phyloP scores from a whole-genome alignment of 495 filamentous ascomycete species.

The Aspergillus wentii region DNA sequence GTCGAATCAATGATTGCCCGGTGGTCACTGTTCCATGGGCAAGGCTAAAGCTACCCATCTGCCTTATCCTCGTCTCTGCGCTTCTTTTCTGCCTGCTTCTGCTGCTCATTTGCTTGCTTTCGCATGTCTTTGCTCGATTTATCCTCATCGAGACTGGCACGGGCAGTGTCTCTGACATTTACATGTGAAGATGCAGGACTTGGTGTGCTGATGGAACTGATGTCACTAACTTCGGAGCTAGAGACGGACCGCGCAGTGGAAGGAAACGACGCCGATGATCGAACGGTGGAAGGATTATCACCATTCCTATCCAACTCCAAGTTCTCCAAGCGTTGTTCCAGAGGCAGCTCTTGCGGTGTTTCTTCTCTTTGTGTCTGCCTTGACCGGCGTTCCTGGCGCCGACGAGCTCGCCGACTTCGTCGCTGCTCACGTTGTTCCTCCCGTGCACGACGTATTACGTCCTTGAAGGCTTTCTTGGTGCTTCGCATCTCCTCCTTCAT shows the following conservation, averaged over 20 bases:
- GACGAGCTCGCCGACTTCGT: constrained; percentile 18
- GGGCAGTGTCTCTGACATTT: no score
- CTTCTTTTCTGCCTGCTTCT: no score
- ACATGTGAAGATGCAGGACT: constrained; percentile 16
- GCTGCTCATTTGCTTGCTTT: no score
- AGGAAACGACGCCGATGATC: constrained; percentile 7
- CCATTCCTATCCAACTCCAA: constrained; percentile 15
- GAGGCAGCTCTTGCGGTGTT: background rate
- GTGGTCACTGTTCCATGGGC: no score
- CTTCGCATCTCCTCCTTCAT: constrained; percentile 37
- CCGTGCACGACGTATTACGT: constrained; percentile 33
- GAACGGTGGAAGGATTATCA: constrained; percentile 10
- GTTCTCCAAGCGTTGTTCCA: constrained; percentile 17
- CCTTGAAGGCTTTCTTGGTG: constrained; percentile 35
- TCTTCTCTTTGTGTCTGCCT: constrained; percentile 2
- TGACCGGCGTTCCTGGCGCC: constrained; percentile 15
- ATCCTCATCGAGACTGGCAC: no score
- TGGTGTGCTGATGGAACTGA: constrained; percentile 17
- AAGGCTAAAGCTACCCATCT: no score
- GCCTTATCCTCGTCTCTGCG: no score
- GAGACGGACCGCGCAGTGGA: constrained; percentile 11
- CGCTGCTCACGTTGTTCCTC: constrained; percentile 32
- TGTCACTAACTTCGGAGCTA: constrained; percentile 15
- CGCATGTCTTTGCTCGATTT: no score
- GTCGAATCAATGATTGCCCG: no score